Evolutionary conservation across 768 basidiomycete species (phyloP).

Genomic region (Psilocybe tampanensis): DNA sequence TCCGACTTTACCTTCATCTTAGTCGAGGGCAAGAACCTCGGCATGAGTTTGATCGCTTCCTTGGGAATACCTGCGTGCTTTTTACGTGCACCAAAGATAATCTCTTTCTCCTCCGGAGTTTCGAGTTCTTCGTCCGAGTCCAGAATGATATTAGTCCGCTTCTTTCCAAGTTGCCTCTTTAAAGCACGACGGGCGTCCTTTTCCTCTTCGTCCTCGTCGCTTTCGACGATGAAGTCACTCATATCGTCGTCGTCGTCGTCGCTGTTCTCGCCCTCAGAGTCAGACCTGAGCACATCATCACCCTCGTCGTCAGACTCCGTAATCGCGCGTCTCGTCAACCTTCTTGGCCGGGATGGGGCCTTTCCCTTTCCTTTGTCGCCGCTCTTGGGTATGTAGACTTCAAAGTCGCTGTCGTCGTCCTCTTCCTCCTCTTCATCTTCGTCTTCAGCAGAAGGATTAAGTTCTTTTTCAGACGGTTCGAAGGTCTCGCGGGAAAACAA

Average conservation of each 20-base stretch:
- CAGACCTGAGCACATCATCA: constrained; percentile 29
- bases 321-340: constrained; percentile 15
- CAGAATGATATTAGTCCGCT: constrained; percentile 38
- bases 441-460: constrained; percentile 19
- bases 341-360: constrained; percentile 17
- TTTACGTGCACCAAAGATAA: constrained; percentile 38
- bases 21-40: constrained; percentile 65
- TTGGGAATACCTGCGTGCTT: constrained; percentile 23
- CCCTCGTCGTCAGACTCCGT: constrained; percentile 32
- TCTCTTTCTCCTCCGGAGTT: constrained; percentile 41
- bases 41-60: constrained; percentile 45
- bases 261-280: constrained; percentile 31
- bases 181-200: constrained; percentile 40
- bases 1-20: constrained; percentile 68
- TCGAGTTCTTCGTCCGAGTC: constrained; percentile 48
- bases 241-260: constrained; percentile 45
- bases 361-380: constrained; percentile 33
- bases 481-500: constrained; percentile 63
- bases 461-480: constrained; percentile 56
- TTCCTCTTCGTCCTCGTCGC: constrained; percentile 58
- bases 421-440: constrained; percentile 31
- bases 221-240: constrained; percentile 55
- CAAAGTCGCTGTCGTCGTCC: constrained; percentile 31
- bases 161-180: constrained; percentile 41
- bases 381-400: constrained; percentile 10